Conservation (phyloP, 2,329 filamentous ascomycete species). For the Hirsutella rhossiliensis region DNA sequence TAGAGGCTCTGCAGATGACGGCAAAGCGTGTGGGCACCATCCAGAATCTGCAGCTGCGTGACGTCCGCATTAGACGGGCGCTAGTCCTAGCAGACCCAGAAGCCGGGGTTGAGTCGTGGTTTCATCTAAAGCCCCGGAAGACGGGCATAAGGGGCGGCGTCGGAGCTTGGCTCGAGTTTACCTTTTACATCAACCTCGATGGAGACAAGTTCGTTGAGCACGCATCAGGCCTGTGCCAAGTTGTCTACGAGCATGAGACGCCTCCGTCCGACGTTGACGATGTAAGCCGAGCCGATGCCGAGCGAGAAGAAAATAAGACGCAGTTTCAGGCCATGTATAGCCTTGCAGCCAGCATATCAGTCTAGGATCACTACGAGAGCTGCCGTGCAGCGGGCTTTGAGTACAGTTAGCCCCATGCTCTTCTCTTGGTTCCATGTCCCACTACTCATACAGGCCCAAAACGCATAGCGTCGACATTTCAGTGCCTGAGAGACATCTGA, state of each 20-base stretch:
- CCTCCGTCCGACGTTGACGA: neutral
- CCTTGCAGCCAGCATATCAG: neutral
- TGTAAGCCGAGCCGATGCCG: neutral
- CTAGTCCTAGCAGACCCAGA: neutral
- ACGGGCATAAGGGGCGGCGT: neutral
- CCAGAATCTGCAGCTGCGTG: neutral
- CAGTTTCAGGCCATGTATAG: neutral
- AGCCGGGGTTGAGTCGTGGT: neutral
- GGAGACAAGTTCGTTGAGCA: neutral
- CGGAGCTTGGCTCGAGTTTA: conserved; percentile 1
- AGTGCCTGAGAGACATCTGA: too few relatives aligned
- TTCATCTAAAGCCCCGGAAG: neutral
- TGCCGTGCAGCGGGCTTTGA: too few relatives aligned
- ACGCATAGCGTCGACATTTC: too few relatives aligned
- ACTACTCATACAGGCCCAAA: too few relatives aligned
- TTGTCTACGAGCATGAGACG: neutral
- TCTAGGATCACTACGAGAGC: too few relatives aligned
- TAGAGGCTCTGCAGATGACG: neutral
- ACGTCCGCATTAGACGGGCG: neutral
- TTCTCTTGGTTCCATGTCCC: too few relatives aligned
- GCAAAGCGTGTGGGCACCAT: neutral
- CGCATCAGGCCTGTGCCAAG: neutral
- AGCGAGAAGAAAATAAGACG: neutral
- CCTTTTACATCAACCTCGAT: neutral
- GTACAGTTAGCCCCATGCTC: too few relatives aligned